Percentiles rank a stretch among this genome's conserved stretches.
phyloP scores from a whole-genome alignment of 129 eudicot species.

The Helichrysum umbraculigerum region DNA sequence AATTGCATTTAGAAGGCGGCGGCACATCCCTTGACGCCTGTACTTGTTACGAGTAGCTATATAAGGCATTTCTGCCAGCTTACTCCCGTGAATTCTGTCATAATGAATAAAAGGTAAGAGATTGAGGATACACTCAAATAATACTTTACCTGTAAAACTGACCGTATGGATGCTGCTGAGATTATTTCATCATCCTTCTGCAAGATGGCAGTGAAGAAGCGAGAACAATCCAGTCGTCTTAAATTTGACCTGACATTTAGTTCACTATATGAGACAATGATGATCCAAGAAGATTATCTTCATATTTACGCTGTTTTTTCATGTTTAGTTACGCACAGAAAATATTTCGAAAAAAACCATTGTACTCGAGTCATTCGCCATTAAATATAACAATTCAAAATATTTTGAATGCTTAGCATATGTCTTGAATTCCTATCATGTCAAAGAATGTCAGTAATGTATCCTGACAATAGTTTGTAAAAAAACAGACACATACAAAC shows the following conservation, averaged over 20 bases:
- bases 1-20: conserved; percentile 57
- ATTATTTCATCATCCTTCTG: conserved; percentile 64
- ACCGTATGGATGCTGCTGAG: conserved; percentile 72
- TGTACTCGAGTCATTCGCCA: neutral
- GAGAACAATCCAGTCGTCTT: conserved; percentile 48
- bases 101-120: neutral
- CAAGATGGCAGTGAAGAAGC: conserved; percentile 54
- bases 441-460: no score
- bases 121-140: neutral
- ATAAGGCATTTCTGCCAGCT: conserved; percentile 84
- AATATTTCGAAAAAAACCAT: neutral
- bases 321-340: neutral
- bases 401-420: no score
- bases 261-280: neutral
- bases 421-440: no score
- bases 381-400: neutral
- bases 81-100: conserved; percentile 61
- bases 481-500: no score
- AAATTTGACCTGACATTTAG: conserved; percentile 58
- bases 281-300: neutral
- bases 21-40: conserved; percentile 80
- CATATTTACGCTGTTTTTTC: neutral
- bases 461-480: no score
- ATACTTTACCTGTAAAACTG: neutral
- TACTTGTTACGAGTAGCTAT: conserved; percentile 59